phyloP scores from a whole-genome alignment of 257 asterid species.

The Solanum etuberosum region DNA sequence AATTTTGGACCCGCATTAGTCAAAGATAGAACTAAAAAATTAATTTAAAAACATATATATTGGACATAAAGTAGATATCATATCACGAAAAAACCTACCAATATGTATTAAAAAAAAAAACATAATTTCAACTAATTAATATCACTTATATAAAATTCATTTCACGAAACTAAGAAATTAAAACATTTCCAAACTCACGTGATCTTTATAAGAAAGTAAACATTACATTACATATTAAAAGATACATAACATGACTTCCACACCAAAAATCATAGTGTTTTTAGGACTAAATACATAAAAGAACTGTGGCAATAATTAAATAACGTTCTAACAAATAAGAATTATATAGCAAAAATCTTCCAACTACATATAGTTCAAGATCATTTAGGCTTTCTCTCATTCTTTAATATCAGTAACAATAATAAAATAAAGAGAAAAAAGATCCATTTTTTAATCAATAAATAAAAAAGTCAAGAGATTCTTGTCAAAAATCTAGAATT shows the following conservation, averaged over 20 bases:
- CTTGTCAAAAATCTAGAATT: background rate
- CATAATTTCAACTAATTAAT: too few species aligned
- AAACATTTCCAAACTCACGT: background rate
- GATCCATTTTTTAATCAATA: background rate
- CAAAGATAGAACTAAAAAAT: background rate
- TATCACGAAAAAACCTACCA: too few species aligned
- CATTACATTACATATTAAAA: background rate
- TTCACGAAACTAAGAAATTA: background rate
- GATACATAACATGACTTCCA: background rate
- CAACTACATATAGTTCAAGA: too few species aligned
- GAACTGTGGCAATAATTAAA: background rate
- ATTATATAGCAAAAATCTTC: constrained; percentile 5
- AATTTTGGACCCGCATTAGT: background rate
- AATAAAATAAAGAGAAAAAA: background rate
- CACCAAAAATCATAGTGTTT: background rate
- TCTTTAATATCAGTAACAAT: background rate
- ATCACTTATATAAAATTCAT: too few species aligned
- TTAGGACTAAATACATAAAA: too few species aligned
- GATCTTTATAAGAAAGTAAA: background rate
- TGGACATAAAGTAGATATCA: too few species aligned
- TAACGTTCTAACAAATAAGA: constrained; percentile 6
- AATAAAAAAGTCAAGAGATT: background rate
- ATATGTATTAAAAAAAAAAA: too few species aligned
- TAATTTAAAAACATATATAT: too few species aligned
- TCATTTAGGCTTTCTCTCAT: constrained; percentile 35